Percentiles rank a stretch among this genome's conserved stretches.
These are phyloP conservation scores for Trypanosoma theileri DNA, from an alignment of 208 protist species.

Conservation along the genomic window DNA sequence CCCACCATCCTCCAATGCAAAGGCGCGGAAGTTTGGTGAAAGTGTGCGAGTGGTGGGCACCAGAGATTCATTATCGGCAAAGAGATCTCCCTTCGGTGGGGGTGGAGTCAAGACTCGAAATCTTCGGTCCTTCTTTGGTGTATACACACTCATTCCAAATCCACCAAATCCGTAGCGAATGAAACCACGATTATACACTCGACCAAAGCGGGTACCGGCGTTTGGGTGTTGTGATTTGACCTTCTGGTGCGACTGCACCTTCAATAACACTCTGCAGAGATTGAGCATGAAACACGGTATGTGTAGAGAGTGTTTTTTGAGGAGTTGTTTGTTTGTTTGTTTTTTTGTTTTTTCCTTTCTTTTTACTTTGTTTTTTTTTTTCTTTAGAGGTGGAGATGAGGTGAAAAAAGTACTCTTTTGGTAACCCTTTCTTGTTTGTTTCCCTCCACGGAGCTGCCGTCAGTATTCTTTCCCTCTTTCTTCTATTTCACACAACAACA, in stretches of 20 bases:
- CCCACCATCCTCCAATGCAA: constrained; percentile 78
- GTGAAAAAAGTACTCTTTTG: too few species aligned
- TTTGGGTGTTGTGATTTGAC: constrained; percentile 81
- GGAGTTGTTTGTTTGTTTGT: background rate
- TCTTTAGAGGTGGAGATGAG: too few species aligned
- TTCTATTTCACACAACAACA: too few species aligned
- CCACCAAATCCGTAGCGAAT: constrained; percentile 88
- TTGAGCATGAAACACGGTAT: constrained; percentile 52
- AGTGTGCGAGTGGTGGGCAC: constrained; percentile 66
- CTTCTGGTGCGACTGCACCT: constrained; percentile 85
- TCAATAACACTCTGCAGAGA: constrained; percentile 43
- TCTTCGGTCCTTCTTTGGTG: constrained; percentile 75
- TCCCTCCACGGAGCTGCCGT: too few species aligned
- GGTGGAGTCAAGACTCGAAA: constrained; percentile 47
- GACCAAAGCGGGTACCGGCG: constrained; percentile 84
- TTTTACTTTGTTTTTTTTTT: background rate
- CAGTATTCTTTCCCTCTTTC: too few species aligned
- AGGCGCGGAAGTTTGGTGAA: constrained; percentile 82
- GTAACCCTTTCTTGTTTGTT: too few species aligned
- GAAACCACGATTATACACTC: constrained; percentile 87
- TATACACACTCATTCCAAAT: constrained; percentile 90
- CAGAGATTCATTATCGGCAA: constrained; percentile 47
- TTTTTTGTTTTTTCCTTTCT: background rate
- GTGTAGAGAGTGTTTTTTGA: background rate
- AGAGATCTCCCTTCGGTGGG: constrained; percentile 19